Base-by-base conservation (phyloP, 108 stramenopile species). In the Nitzschia putrida region DNA sequence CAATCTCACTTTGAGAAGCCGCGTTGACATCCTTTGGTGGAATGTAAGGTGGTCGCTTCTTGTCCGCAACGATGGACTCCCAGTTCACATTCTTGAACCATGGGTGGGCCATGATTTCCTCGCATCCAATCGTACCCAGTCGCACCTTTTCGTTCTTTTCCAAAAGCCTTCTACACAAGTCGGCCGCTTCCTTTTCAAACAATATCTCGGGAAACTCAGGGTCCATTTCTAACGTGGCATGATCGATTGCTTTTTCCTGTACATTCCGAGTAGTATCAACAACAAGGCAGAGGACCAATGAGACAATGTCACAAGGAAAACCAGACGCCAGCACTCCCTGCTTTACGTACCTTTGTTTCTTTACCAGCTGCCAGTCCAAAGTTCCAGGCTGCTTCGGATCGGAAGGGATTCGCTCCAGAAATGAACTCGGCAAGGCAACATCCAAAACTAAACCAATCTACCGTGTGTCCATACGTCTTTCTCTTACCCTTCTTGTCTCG, bases 371-470 rank as follows among this genome's bases (percentile, higher is more conserved):
- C 73, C 55, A 90, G 82, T 16, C 94, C 92, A 86, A 90, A 98
- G 26, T 89, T 84, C 40, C 89, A 65, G 29, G 96, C 96, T 42
- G 69, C 68, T 61, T 95, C 90, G 12, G 96, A 91, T 49, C 95
- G 83, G 73, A 98, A 98, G 23, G 97, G 97, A 75, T 92, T 95
- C 39, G 82, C 73, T 44, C 97, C 97, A 29, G 81, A 85, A 22
- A 97, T 89, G 70, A 98, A 96, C 79, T 98, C 97, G 18, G 95
- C 92, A 38, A 98, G 65, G 63, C 91, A 83, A 74, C 95, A 96
- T 14, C 97, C 97, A 75, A 93, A 93, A 73, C 90, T 92, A 76
- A 96, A 97, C 95, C 95, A 97, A 75, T 98, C 97, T 14, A 97
- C 96, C 57, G 83, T 74, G 47, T 93, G 86, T 53, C 82, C 80